phyloP scores from a whole-genome alignment of 352 stramenopile genomes.

The Phytopythium litorale region DNA sequence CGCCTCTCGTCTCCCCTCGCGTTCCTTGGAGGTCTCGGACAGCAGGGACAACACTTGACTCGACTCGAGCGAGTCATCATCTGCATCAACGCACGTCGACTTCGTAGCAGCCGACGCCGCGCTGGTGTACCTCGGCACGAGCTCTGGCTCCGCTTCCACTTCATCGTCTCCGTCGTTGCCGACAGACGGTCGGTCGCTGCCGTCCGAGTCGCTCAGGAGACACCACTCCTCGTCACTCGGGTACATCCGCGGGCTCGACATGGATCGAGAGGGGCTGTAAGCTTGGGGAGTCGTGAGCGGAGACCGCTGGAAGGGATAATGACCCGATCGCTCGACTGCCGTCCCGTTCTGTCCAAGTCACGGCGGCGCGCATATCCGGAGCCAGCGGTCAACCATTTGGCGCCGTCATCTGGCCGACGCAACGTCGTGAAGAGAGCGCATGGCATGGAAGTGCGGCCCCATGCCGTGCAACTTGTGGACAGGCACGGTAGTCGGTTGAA shows the following conservation, averaged over 20 bases:
- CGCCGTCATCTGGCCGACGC: neutral
- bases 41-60: neutral
- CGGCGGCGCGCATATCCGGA: neutral
- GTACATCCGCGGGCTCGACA: neutral
- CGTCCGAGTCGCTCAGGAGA: constrained; percentile 40
- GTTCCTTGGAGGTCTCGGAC: neutral
- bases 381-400: neutral
- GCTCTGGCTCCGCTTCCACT: constrained; percentile 23
- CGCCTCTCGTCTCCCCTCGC: neutral
- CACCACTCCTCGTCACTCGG: constrained; percentile 56
- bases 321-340: too few relatives aligned
- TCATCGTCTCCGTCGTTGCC: constrained; percentile 18
- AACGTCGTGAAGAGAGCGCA: neutral
- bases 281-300: neutral
- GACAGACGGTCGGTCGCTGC: constrained; percentile 17
- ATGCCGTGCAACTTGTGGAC: neutral
- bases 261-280: neutral
- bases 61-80: neutral
- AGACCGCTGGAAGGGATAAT: neutral
- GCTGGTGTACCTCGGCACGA: constrained; percentile 1
- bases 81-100: neutral
- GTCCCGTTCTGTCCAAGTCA: neutral
- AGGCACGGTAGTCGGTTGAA: neutral
- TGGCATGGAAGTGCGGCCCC: neutral
- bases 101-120: neutral